Evolutionary conservation across 345 rosid species (phyloP), one percentile per base, ranked within the genome.

Genomic region (Heritiera littoralis): DNA sequence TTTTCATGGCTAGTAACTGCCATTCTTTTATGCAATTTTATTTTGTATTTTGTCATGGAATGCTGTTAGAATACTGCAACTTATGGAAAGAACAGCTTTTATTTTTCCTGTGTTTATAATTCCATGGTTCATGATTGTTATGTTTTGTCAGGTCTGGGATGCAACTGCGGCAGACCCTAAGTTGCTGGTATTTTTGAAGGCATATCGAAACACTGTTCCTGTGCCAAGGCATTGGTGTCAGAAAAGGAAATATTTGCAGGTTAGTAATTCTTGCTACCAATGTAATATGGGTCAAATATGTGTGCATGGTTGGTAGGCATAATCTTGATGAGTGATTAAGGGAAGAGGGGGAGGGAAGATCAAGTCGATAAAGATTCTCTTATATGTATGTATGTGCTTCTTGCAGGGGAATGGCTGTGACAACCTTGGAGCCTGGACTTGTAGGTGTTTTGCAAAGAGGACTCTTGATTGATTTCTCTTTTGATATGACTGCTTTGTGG

Each of bases 211-310:
- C 78, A 89, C 93, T 72, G 99, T 96, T 78, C 99, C 98, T 41
- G 98, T 94, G 52, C 99, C 99, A 48, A 92, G 99, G 77, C 99
- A 96, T 78, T 96, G 99, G 99, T 92, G 93, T 78, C 98, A 96
- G 89, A 96, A 96, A 82, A 88, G 99, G 81, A 96, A 96, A 84
- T 96, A 90, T 85, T 85, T 96, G 89, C 98, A 94, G 98, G 99
- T 96, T 87, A 83, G 94, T 87, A 38, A 40, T 76, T 70, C 69
- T 70, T 72, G 76, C 48, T 30, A 51, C 55, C 23, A 48, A 74
- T 64, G 67, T 70, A 32, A 65, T 78, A 75, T 82, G 74, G 79
- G 52, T 56, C 55, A 72, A 75, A 45, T 81, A 69, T 86, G 87
- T 77, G 82, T 88, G 87, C 87, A 86, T 86, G 86, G 81, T 69